Percentiles rank a stretch among this genome's conserved stretches.
Conservation (phyloP, 805 yeast genomes). For the Candida broadrunensis region DNA sequence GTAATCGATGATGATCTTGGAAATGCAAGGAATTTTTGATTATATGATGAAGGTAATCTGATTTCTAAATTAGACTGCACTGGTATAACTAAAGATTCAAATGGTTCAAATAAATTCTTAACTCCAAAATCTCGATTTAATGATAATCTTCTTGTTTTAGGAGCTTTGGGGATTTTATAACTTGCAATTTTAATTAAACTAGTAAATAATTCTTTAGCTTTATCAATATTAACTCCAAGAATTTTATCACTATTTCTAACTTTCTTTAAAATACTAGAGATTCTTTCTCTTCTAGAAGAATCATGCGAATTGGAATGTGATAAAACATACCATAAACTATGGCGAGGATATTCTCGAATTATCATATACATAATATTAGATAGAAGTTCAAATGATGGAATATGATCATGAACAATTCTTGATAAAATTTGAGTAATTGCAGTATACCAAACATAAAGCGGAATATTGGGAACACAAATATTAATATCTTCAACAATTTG, state of each 20-base stretch:
- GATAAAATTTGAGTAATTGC: slow-evolving; percentile 86
- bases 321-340: slow-evolving; percentile 80
- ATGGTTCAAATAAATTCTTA: slow-evolving; percentile 23
- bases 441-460: slow-evolving; percentile 63
- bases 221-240: slow-evolving; percentile 9
- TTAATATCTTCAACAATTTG: slow-evolving; percentile 49
- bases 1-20: slow-evolving; percentile 44
- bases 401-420: slow-evolving; percentile 64
- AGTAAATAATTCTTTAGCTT: slow-evolving; percentile 36
- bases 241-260: not conserved
- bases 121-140: slow-evolving; percentile 42
- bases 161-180: slow-evolving; percentile 32
- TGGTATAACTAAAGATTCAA: slow-evolving; percentile 64
- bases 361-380: slow-evolving; percentile 56
- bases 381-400: slow-evolving; percentile 53
- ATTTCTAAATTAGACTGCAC: slow-evolving; percentile 67
- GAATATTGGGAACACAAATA: slow-evolving; percentile 46
- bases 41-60: slow-evolving; percentile 52
- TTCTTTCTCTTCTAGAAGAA: slow-evolving; percentile 22
- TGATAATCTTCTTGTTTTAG: slow-evolving; percentile 29
- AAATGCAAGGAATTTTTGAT: slow-evolving; percentile 37
- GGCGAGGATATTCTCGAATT: slow-evolving; percentile 68
- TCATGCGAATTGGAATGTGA: slow-evolving; percentile 64
- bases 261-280: slow-evolving; percentile 18
- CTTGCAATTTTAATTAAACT: slow-evolving; percentile 44